These are phyloP conservation scores for Pilatotrama ljubarskyi DNA, from an alignment of 768 basidiomycete genomes.

Conservation along the genomic window DNA sequence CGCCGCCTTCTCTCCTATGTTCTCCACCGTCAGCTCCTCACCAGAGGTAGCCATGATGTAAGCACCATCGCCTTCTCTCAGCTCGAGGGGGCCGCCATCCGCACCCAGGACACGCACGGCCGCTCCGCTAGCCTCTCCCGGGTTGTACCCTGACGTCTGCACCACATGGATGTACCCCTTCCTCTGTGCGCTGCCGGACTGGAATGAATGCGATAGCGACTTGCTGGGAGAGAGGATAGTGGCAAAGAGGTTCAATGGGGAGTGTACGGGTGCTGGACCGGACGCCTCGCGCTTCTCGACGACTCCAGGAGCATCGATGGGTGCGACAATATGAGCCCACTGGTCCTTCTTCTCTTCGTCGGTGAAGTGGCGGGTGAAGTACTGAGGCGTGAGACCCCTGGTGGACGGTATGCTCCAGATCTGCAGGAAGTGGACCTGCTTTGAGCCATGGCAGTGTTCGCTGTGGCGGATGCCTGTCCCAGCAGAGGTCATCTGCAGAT, in stretches of 20 bases:
- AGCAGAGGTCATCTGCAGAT: conserved; percentile 88
- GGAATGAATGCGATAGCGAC: conserved; percentile 53
- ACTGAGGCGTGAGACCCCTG: conserved; percentile 62
- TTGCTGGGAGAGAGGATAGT: conserved; percentile 63
- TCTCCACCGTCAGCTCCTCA: conserved; percentile 52
- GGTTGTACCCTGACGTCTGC: conserved; percentile 82
- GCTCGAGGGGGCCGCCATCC: conserved; percentile 44
- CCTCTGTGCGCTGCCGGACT: conserved; percentile 29
- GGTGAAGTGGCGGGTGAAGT: conserved; percentile 85
- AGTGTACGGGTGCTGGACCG: conserved; percentile 83
- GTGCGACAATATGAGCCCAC: conserved; percentile 76
- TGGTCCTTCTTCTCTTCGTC: conserved; percentile 80
- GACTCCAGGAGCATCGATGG: conserved; percentile 60
- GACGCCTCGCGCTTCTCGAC: conserved; percentile 57
- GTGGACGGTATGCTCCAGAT: conserved; percentile 64
- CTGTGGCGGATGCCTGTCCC: conserved; percentile 91
- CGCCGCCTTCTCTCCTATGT: conserved; percentile 61
- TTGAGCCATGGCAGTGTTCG: conserved; percentile 54
- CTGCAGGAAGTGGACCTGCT: conserved; percentile 61
- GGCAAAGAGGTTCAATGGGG: conserved; percentile 69
- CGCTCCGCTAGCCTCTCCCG: conserved; percentile 55
- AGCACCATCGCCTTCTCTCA: conserved; percentile 87
- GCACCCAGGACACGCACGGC: conserved; percentile 51
- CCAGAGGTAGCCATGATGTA: conserved; percentile 59
- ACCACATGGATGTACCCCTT: conserved; percentile 86